Evolutionary conservation across 345 rosid species (phyloP), one percentile per base, ranked within the genome.

Genomic region (Eutrema japonicum): DNA sequence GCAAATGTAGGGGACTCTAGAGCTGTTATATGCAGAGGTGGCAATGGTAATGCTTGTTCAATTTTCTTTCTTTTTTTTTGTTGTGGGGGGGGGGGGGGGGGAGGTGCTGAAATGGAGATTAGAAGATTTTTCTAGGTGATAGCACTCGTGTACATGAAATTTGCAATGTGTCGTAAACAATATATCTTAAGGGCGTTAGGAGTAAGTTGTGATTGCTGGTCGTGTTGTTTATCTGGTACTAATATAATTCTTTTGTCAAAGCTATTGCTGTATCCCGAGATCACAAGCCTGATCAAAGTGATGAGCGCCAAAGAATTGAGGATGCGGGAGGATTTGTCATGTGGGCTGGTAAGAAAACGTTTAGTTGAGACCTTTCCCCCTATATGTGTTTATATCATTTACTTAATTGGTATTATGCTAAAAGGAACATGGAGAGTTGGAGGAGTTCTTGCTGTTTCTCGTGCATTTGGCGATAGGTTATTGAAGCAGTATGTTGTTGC

Each of bases 391-490:
- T 43, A 50, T 51, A 7, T 63, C 2, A 4, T 38, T 68, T 62
- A 3, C 58, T 8, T 49, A 40, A n/a, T 3, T 69, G 74, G 45
- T 71, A 64, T 43, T 43, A 3, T 70, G 9, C 40, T 18, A 27
- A 51, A 66, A 95, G 99, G 99, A 69, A 95, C 99, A 53, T 95
- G 99, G 99, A 87, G 99, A 82, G 99, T 95, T 62, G 99, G 97
- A 56, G 99, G 99, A 16, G 99, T 95, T 54, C 99, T 95, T 78
- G 99, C 99, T 16, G 98, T 95, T 74, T 95, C 99, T 65, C 99
- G 99, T 68, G 99, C 99, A 64, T 95, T 95, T 87, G 99, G 99
- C 59, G 99, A 92, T 79, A 82, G 94, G 77, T 89, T 88, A 68
- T 79, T 95, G 86, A 95, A 95, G 91, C 99, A 90, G 82, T 95